Conservation (phyloP, 139 green algal species). For the Chlamydomonas sp. region DNA sequence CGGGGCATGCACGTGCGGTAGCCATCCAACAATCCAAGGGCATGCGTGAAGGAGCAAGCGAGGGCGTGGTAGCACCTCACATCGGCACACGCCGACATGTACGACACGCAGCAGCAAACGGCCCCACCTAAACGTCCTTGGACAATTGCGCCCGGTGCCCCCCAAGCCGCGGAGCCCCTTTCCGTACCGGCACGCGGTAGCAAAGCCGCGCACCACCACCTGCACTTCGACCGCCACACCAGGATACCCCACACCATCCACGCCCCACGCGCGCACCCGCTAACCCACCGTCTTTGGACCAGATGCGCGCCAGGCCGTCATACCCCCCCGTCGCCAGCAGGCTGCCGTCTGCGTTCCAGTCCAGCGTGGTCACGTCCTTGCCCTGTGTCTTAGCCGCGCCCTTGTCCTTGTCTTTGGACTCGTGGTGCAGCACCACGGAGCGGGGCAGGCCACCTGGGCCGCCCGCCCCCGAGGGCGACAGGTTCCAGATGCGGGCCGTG, state of each 20-base stretch:
- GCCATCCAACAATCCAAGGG: too few relatives aligned
- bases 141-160: too few relatives aligned
- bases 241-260: neutral
- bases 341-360: constrained; percentile 89
- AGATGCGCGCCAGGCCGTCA: constrained; percentile 87
- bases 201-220: too few relatives aligned
- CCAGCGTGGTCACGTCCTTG: constrained; percentile 92
- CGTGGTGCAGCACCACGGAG: constrained; percentile 54
- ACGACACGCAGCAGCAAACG: too few relatives aligned
- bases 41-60: too few relatives aligned
- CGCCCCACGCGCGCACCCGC: neutral
- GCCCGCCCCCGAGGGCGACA: constrained; percentile 41
- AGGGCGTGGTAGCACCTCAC: too few relatives aligned
- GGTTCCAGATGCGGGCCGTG: constrained; percentile 88
- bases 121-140: too few relatives aligned
- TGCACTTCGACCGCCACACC: too few relatives aligned
- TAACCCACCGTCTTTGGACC: constrained; percentile 79
- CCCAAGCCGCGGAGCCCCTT: too few relatives aligned
- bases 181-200: too few relatives aligned
- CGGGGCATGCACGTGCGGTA: too few relatives aligned
- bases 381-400: constrained; percentile 26
- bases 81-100: too few relatives aligned
- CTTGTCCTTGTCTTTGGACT: constrained; percentile 38
- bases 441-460: neutral
- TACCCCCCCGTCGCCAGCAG: constrained; percentile 91